Evolutionary conservation across 768 basidiomycete species (phyloP), one percentile per base, ranked within the genome.

Genomic region (Boletus rufocinnamomeus): DNA sequence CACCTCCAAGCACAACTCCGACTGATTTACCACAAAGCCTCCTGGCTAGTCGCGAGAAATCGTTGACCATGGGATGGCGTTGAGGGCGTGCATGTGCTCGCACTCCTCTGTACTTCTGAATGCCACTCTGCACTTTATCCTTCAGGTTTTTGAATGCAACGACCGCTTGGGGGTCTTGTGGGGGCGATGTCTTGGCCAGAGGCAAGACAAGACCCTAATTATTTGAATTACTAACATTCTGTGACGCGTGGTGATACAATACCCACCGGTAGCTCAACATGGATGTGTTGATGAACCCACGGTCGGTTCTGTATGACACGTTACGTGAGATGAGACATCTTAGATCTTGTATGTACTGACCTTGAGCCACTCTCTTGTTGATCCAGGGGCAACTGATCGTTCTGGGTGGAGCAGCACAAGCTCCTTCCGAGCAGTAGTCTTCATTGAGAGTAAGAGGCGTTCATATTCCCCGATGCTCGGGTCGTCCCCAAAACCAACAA

Each of bases 361-460:
- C 82, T 94, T 93, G 52, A 99, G 80, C 96, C 97, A 99, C 72
- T 91, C 90, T 43, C 96, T 83, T 38, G 97, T 99, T 10, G 91
- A 95, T 3, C 96, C 96, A 4, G 95, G 88, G 10, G 82, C 77
- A 4, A 98, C 92, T 23, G 87, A 87, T 40, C 95, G 87, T 69
- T 97, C 93, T 3, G 95, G 88, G 67, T 99, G 97, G 11, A 99
- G 79, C 6, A 99, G 79, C 6, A 99, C 88, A 28, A 99, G 84
- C 71, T 99, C 97, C 74, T 98, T 98, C 54, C 97, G 79, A n/a
- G 96, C 97, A 0, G 96, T 98, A 0, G 96, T 98, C 77, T 98
- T 98, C 82, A 95, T 91, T 2, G 95, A 95, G 43, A 98, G 79
- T 23, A 99, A 75, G 4, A 98, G 78, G 53, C 95, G 85, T 72